A percentile compares a stretch with the other conserved stretches of the same genome.
Conservation (phyloP, 2,329 filamentous ascomycete genomes). For the Apiospora phragmitis region DNA sequence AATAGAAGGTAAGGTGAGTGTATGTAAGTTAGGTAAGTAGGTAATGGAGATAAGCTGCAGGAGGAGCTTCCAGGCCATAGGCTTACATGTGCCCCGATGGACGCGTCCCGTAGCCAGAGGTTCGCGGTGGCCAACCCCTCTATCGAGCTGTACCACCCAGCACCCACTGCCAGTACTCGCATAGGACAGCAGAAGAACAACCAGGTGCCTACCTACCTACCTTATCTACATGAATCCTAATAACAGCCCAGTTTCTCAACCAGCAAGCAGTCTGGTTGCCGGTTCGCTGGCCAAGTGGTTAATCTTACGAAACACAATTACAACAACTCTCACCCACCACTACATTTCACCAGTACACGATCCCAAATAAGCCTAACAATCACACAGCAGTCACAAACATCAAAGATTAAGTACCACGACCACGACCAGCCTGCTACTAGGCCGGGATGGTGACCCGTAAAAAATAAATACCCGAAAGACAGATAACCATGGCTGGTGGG, state of each 20-base stretch:
- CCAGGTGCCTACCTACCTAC: background rate
- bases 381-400: no score
- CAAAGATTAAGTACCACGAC: background rate
- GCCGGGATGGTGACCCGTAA: background rate
- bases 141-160: background rate
- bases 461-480: slow-evolving; percentile 3
- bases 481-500: background rate
- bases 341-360: no score
- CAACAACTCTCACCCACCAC: background rate
- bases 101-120: background rate
- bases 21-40: no score
- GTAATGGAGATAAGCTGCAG: background rate
- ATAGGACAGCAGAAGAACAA: background rate
- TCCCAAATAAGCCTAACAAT: no score
- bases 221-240: background rate
- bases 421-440: background rate
- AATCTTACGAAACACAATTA: background rate
- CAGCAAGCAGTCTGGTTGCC: background rate
- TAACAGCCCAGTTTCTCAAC: background rate
- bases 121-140: background rate
- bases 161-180: background rate
- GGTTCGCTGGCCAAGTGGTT: background rate
- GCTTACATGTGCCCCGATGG: background rate
- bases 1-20: no score
- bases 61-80: background rate